Conservation (phyloP, 768 basidiomycete species). For the Agrocybe chaxingu region DNA sequence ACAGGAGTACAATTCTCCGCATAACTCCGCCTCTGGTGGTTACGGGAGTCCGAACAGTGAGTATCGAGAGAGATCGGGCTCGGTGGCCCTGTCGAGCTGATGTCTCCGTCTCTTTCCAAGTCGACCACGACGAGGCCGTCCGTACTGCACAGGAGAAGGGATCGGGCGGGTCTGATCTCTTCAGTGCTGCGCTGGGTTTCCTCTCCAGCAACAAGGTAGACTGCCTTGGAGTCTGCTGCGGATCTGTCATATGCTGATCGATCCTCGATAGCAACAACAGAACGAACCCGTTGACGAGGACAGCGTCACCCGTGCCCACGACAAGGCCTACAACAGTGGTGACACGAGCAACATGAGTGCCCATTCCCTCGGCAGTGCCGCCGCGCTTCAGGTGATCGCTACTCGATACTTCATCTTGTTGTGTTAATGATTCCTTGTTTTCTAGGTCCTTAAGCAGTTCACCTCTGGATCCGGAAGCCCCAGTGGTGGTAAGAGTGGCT, state of each 20-base stretch:
- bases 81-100: conserved; percentile 1
- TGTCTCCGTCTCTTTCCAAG: conserved; percentile 32
- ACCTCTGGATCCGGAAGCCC: conserved; percentile 45
- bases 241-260: not conserved
- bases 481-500: conserved; percentile 29
- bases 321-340: conserved; percentile 55
- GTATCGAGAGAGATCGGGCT: conserved; percentile 1
- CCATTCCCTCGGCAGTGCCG: conserved; percentile 67
- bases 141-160: conserved; percentile 51
- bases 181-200: conserved; percentile 52
- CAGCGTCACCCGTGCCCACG: conserved; percentile 56
- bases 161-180: conserved; percentile 55
- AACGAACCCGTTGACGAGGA: conserved; percentile 65
- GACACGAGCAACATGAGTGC: conserved; percentile 54
- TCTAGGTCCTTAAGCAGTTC: conserved; percentile 64
- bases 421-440: not conserved
- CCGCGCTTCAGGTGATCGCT: conserved; percentile 57
- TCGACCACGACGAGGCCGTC: conserved; percentile 62
- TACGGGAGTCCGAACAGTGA: conserved; percentile 27
- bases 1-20: conserved; percentile 55
- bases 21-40: conserved; percentile 35
- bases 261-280: conserved; percentile 41
- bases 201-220: conserved; percentile 49
- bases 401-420: not conserved
- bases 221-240: not conserved